A percentile compares a stretch with the other conserved stretches of the same genome.
Conservation (phyloP, 2,329 filamentous ascomycete species). For the Sporothrix euskadiensis region DNA sequence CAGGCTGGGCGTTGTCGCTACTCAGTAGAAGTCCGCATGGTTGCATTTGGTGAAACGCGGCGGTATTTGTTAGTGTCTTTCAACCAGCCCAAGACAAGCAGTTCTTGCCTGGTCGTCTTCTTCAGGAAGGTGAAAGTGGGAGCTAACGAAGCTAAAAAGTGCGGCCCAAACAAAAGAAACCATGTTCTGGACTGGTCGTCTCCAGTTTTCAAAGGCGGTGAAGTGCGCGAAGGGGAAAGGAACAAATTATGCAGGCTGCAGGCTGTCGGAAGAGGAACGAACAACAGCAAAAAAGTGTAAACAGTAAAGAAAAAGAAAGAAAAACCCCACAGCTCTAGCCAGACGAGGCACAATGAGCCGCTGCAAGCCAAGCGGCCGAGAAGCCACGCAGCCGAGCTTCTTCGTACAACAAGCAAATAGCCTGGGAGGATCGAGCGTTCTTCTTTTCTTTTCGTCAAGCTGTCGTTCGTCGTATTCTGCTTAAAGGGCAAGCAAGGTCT, state of each 20-base stretch:
- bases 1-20: background rate
- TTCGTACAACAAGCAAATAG: background rate
- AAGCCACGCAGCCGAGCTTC: background rate
- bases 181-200: background rate
- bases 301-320: too few relatives aligned
- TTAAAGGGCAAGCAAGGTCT: too few relatives aligned
- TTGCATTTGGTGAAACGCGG: constrained; percentile 10
- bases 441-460: background rate
- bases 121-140: constrained; percentile 11
- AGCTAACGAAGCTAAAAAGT: constrained; percentile 1
- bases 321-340: background rate
- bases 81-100: background rate
- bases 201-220: constrained; percentile 1
- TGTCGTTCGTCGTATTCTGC: background rate
- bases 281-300: background rate
- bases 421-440: background rate
- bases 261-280: background rate
- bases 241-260: background rate
- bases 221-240: background rate
- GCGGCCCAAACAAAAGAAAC: background rate
- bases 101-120: background rate
- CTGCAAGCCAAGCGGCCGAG: background rate
- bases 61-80: background rate
- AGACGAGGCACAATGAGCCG: background rate
- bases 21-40: background rate